Conservation (phyloP, 2,329 filamentous ascomycete genomes). For the Fusarium begoniae region DNA sequence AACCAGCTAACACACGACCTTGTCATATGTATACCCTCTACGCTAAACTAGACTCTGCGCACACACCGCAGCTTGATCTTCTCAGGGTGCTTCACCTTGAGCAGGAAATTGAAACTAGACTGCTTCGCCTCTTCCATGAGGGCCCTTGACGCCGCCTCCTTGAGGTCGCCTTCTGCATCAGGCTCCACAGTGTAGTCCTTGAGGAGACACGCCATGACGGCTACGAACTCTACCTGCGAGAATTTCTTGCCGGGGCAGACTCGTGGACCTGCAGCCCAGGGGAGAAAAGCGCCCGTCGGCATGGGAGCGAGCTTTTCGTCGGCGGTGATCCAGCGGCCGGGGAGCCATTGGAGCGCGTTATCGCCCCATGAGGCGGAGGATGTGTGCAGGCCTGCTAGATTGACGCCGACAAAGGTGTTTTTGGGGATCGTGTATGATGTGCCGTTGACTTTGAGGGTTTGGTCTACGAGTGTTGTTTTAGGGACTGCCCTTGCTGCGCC, state of each 20-base stretch:
- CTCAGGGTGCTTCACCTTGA: slow-evolving; percentile 38
- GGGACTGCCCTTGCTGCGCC: slow-evolving; percentile 30
- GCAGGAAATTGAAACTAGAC: slow-evolving; percentile 38
- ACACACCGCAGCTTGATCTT: slow-evolving; percentile 33
- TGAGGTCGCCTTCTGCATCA: slow-evolving; percentile 16
- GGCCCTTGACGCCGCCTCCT: slow-evolving; percentile 12
- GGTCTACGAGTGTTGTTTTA: slow-evolving; percentile 27
- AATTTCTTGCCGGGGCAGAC: slow-evolving; percentile 38
- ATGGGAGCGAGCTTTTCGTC: slow-evolving; percentile 18
- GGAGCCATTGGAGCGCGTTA: slow-evolving; percentile 31
- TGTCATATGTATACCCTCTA: background rate
- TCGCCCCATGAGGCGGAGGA: slow-evolving; percentile 31
- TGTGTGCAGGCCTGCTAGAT: slow-evolving; percentile 29
- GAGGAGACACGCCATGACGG: slow-evolving; percentile 29
- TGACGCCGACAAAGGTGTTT: slow-evolving; percentile 32
- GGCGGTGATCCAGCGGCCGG: slow-evolving; percentile 32
- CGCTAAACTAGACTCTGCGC: background rate
- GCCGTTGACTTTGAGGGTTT: slow-evolving; percentile 26
- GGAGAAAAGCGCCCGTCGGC: slow-evolving; percentile 22
- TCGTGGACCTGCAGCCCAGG: slow-evolving; percentile 30
- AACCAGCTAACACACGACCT: background rate
- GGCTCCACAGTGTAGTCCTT: slow-evolving; percentile 32
- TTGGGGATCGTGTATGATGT: slow-evolving; percentile 25
- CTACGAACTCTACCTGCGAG: slow-evolving; percentile 39
- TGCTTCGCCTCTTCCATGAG: slow-evolving; percentile 36